Evolutionary conservation across 768 basidiomycete genomes (phyloP), one percentile per base, ranked within the genome.

Genomic region (Phallus indusiatus): DNA sequence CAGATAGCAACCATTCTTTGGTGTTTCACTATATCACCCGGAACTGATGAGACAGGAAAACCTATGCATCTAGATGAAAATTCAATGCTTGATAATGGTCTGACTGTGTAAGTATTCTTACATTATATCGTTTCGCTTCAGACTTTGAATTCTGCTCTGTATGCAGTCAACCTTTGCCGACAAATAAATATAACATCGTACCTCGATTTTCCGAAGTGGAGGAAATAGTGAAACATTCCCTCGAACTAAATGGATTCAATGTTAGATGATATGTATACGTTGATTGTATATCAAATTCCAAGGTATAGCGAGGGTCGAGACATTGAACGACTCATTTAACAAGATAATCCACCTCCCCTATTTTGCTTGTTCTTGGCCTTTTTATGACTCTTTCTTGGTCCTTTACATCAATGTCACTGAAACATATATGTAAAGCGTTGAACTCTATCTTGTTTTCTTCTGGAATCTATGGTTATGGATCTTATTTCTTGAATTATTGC

Each of bases 1-100:
- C 69, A 83, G 16, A 72, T 82, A n/a, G 76, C 78, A 2, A 73
- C 74, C 14, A 78, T 83, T 68, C 69, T 86, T 9, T 81, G 83
- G 1, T 81, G 81, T 51, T 67, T 86, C 47, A 76, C 84, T 59
- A 77, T 86, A 10, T 63, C 68, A 14, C 65, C 65, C 51, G 66
- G 60, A 2, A 64, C 37, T 34, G 70, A 68, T 36, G 46, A 37
- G 0, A 59, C 67, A 3, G 71, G 70, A 18, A 62, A 64, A 6
- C 65, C 63, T n/a, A 54, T 70, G 8, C 60, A 66, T 53, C 61
- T 64, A n/a, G 35, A 50, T 1, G 24, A 49, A 42, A 42, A 42
- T n/a, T n/a, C 4, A 10, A 42, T 42, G 12, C 12, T 42, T n/a
- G 42, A 42, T 10, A n/a, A 42, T n/a, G 42, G 42, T 10, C n/a